Evolutionary conservation across 2,329 filamentous ascomycete genomes (phyloP).

Genomic region (Claviceps arundinis): DNA sequence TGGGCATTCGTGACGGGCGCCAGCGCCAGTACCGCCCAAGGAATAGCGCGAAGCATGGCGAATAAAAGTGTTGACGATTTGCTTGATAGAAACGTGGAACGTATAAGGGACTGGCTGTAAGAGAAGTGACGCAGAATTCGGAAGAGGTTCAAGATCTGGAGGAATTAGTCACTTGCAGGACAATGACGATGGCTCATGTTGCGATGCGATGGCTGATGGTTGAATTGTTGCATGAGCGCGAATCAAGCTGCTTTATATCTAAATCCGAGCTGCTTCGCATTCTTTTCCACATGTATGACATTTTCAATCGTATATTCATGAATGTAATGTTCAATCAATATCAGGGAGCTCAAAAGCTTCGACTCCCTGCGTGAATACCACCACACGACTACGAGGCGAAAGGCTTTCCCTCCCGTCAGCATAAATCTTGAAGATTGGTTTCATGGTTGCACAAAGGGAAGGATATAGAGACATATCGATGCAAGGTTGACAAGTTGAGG

Average conservation of each 20-base stretch:
- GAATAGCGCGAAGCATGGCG: constrained; percentile 14
- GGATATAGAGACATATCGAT: neutral
- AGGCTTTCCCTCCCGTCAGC: neutral
- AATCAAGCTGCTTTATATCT: constrained; percentile 3
- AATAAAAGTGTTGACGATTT: neutral
- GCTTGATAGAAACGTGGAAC: neutral
- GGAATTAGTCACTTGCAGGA: neutral
- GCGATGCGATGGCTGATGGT: constrained; percentile 1
- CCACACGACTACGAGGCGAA: neutral
- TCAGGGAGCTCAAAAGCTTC: constrained; percentile 3
- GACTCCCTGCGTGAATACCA: neutral
- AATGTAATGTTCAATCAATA: neutral
- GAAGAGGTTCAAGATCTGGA: neutral
- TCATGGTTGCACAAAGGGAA: neutral
- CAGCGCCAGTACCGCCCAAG: constrained; percentile 15
- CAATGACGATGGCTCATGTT: constrained; percentile 2
- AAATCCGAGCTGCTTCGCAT: neutral
- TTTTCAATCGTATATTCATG: too few relatives aligned
- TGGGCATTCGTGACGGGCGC: constrained; percentile 15
- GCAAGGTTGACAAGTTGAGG: neutral
- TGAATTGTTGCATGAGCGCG: neutral
- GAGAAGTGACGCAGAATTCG: neutral
- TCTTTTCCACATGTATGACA: neutral
- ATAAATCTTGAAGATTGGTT: neutral
- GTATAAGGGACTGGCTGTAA: neutral